A percentile compares a stretch with the other conserved stretches of the same genome.
These are phyloP conservation scores for Takashimella koratensis DNA, from an alignment of 1,284 basidiomycete species.

Conservation along the genomic window DNA sequence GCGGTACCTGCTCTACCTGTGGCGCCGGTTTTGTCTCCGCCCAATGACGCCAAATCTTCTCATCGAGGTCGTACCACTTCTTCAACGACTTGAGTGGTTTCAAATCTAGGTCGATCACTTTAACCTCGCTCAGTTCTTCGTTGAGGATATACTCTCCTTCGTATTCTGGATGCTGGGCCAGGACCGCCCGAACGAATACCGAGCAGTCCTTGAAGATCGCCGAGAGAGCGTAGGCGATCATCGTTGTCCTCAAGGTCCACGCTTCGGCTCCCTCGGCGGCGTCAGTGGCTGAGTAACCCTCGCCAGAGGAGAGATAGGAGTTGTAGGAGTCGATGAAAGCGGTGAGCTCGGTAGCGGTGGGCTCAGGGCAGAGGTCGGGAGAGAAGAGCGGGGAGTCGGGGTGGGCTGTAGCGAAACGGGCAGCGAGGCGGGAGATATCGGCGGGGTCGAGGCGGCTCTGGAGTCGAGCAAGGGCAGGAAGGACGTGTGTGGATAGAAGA, in stretches of 20 bases:
- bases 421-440: conserved; percentile 58
- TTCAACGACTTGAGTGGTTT: conserved; percentile 66
- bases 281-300: conserved; percentile 5
- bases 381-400: conserved; percentile 26
- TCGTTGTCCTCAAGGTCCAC: conserved; percentile 38
- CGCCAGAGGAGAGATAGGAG: conserved; percentile 22
- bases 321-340: conserved; percentile 60
- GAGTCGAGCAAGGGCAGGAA: conserved; percentile 59
- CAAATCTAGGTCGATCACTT: conserved; percentile 79
- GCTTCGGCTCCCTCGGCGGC: neutral
- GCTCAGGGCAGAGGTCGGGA: conserved; percentile 46
- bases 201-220: conserved; percentile 98
- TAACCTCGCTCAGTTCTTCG: conserved; percentile 50
- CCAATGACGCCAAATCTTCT: conserved; percentile 58
- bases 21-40: conserved; percentile 13
- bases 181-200: conserved; percentile 59
- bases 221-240: conserved; percentile 74
- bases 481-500: conserved; percentile 57
- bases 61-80: conserved; percentile 72
- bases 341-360: conserved; percentile 58
- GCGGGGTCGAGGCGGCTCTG: conserved; percentile 75
- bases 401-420: conserved; percentile 19
- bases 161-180: conserved; percentile 2
- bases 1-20: too few species aligned
- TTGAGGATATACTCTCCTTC: conserved; percentile 14